Base-by-base conservation (phyloP, 2,329 filamentous ascomycete genomes). In the Claviceps sp. region DNA sequence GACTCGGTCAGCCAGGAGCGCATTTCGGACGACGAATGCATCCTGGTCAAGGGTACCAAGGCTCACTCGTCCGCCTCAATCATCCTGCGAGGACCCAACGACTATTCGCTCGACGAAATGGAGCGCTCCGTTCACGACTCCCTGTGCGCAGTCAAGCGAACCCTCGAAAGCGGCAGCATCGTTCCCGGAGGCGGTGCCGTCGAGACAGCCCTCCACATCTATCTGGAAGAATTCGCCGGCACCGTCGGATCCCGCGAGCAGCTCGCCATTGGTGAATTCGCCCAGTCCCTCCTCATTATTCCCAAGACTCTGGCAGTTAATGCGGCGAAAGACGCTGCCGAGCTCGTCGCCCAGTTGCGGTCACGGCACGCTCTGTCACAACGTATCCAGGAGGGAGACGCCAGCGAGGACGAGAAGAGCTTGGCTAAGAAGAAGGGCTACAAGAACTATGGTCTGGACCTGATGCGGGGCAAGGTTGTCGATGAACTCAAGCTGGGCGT, bases 141-240 rank as follows among this genome's bases (percentile, higher is more conserved):
- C 14, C 78, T 98, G 46, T 96, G 88, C 59, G 93, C 93, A 46
- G 90, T 98, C 57, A 98, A 98, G 82, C 83, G 93, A 60, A 96
- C 93, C 3, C 77, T 98, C 7, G 93, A 98, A 74, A 95, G 88
- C 64, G 93, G 93, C 62, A 90, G 87, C 71, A 94, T 98, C 58
- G 93, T 98, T 40, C 93, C 93, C 16, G 93, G 93, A 58, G 93
- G 93, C 58, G 93, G 91, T 65, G 93, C 93, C 44, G 91, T 96
- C 22, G 93, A 98, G 76, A 97, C 93, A n/a, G 93, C 93, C 47
- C 80, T 98, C 58, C 93, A 97, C 74, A 98, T 98, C 66, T 98
- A 97, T 73, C 80, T 98, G 37, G 93, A 98, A 74, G 93, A 98
- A 71, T 98, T 95, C 70, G 93, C 93, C 50, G 91, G 93, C 61